Base-by-base conservation (phyloP, 768 basidiomycete species). In the Kwoniella mangroviensis region DNA sequence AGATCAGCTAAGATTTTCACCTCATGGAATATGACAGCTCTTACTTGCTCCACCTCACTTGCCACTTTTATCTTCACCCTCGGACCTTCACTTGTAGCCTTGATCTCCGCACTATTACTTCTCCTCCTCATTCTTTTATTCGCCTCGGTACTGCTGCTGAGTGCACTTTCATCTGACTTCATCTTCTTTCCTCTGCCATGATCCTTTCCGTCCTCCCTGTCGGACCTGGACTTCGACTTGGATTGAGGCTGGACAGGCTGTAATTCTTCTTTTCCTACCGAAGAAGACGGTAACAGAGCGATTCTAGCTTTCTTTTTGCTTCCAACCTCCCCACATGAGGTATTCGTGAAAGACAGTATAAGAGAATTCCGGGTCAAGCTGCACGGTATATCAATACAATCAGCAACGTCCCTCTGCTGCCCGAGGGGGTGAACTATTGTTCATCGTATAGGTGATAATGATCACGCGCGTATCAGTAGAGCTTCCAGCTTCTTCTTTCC, bases 401-500 rank as follows among this genome's bases (percentile, higher is more conserved):
- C 34, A 4, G 34, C 34, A 34, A 34, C 6, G 34, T 4, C 34
- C 34, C 34, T 34, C 34, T 34, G 34, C 34, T 34, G 34, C 34
- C 34, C 34, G 34, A 34, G 34, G 34, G 3, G 3, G 9, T 34
- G 34, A 34, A 34, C 34, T 7, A 34, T 34, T 34, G 4, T 34
- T 4, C 3, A 34, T 5, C 6, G 34, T 4, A 34, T 34, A 34
- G 34, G 4, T 34, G 34, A 34, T 34, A 4, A 34, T 34, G 34
- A 4, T 34, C 4, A 26, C 4, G 26, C 34, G 9, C 34, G 6
- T 42, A 34, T n/a, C 28, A 60, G 17, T 41, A 28, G 58, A 26
- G 15, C 11, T 51, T 21, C 55, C 21, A 59, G 24, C 45, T 42
- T 40, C 65, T 67, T 59, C 43, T 34, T 58, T 26, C 65, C 55